phyloP scores from a whole-genome alignment of 169 alveolate genomes.

The Babesia ovis region DNA sequence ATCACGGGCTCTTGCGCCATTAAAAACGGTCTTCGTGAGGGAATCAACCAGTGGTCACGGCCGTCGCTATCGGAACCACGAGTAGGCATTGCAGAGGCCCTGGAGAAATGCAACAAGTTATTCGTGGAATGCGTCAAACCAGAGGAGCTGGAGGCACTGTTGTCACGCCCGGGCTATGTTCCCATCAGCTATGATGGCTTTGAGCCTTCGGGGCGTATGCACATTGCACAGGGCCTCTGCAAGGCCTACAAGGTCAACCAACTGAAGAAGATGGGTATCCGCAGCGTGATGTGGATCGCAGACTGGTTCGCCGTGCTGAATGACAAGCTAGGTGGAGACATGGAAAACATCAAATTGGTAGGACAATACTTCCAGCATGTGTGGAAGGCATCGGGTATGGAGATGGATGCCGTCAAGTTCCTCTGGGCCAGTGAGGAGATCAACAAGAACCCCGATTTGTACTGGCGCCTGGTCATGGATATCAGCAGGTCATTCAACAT shows the following conservation, averaged over 20 bases:
- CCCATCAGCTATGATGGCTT: slow-evolving; percentile 98
- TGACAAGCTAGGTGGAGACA: slow-evolving; percentile 98
- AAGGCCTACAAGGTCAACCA: slow-evolving; percentile 91
- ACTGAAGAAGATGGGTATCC: slow-evolving; percentile 94
- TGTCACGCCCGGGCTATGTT: slow-evolving; percentile 41
- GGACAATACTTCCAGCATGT: slow-evolving; percentile 98
- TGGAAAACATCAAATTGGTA: slow-evolving; percentile 90
- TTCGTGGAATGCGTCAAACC: slow-evolving; percentile 64
- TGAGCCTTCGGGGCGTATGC: slow-evolving; percentile 99
- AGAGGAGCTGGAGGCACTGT: slow-evolving; percentile 52
- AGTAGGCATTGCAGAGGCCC: slow-evolving; percentile 32
- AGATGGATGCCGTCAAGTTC: slow-evolving; percentile 92
- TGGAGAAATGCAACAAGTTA: slow-evolving; percentile 15
- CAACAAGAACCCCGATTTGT: slow-evolving; percentile 90
- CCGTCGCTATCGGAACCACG: slow-evolving; percentile 12
- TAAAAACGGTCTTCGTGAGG: slow-evolving; percentile 37
- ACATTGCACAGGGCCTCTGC: slow-evolving; percentile 97
- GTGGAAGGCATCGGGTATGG: slow-evolving; percentile 99
- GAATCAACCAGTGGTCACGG: slow-evolving; percentile 15
- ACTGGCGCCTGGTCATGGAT: slow-evolving; percentile 96
- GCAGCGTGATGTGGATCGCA: slow-evolving; percentile 98
- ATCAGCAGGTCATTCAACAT: slow-evolving; percentile 91
- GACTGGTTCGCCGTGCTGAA: slow-evolving; percentile 99
- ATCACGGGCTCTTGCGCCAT: slow-evolving; percentile 38
- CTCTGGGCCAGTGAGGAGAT: slow-evolving; percentile 99